Evolutionary conservation across 148 eudicot species (phyloP), one percentile per base, ranked within the genome.

Genomic region (Salicornia ramosissima): DNA sequence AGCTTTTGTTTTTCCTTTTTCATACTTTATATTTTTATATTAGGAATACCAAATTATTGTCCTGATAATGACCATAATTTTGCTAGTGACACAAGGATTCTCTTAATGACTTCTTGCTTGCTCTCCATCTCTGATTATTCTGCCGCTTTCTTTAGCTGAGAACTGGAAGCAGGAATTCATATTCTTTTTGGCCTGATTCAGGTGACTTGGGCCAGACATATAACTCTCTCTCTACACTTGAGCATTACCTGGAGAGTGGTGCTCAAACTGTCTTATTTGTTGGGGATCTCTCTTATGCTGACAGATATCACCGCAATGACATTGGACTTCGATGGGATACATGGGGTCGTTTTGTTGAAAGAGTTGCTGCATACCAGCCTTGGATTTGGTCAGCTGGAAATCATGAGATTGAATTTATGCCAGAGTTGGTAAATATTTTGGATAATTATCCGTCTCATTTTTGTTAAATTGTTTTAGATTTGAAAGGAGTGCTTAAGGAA

Each of bases 361-460:
- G 45, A 79, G 83, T 81, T 71, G 73, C 87, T 25, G 98, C 98
- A 49, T 93, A 85, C 82, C 96, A 86, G 61, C 96, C 98, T 46
- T 90, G 98, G 98, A 84, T 93, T 39, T 93, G 98, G 96, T 63
- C 94, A 29, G 90, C 86, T 18, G 98, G 98, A 69, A 93, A 93
- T 85, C 98, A 93, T 80, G 98, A 93, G 79, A 81, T 93, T 62
- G 98, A 93, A 54, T 93, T 81, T 83, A 75, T 90, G 82, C 98
- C 98, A 55, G 55, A 83, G 53, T 77, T 92, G 93, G 97, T 92
- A 86, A 80, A 56, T 6, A 15, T 33, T 58, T 42, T 58, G 45
- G 1, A 29, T 15, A 6, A 30, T 29, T 28, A 12, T n/a, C 43
- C 18, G 43, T 65, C 10, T 31, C 15, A 31, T 30, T 47, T 56